These are phyloP conservation scores for Ustilago tritici DNA, from an alignment of 1,284 basidiomycete species.

Conservation along the genomic window DNA sequence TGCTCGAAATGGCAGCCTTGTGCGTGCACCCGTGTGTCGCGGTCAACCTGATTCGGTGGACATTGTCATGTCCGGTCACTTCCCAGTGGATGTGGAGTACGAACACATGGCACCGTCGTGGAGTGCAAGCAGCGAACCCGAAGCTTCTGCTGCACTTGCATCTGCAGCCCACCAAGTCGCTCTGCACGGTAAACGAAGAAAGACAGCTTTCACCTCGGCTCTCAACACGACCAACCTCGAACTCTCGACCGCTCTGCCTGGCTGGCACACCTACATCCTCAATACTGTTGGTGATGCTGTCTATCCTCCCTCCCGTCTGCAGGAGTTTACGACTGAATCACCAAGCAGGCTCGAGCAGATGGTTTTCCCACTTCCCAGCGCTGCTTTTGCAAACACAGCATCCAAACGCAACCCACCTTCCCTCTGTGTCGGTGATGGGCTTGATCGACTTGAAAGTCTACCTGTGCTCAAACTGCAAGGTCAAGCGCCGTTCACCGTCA, in stretches of 20 bases:
- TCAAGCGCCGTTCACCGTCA: slow-evolving; percentile 86
- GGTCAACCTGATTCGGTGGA: slow-evolving; percentile 82
- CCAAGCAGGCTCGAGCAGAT: slow-evolving; percentile 57
- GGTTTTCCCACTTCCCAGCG: slow-evolving; percentile 57
- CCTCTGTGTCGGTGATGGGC: slow-evolving; percentile 73
- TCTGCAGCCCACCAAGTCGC: slow-evolving; percentile 58
- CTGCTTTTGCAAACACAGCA: slow-evolving; percentile 28
- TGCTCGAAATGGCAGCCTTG: slow-evolving; percentile 61
- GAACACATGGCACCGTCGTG: slow-evolving; percentile 43
- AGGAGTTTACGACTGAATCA: slow-evolving; percentile 73
- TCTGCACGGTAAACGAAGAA: slow-evolving; percentile 39
- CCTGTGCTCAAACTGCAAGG: slow-evolving; percentile 74
- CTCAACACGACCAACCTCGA: slow-evolving; percentile 85
- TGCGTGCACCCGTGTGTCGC: slow-evolving; percentile 83
- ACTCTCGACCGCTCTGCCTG: slow-evolving; percentile 81
- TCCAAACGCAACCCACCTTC: slow-evolving; percentile 74
- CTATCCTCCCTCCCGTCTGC: slow-evolving; percentile 73
- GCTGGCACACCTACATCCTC: slow-evolving; percentile 88
- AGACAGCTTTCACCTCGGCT: slow-evolving; percentile 81
- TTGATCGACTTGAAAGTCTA: slow-evolving; percentile 33
- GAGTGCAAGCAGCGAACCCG: slow-evolving; percentile 32
- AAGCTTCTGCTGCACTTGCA: slow-evolving; percentile 44
- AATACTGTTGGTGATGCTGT: slow-evolving; percentile 86
- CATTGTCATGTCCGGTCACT: slow-evolving; percentile 79
- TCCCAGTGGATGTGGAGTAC: slow-evolving; percentile 52